Base-by-base conservation (phyloP, 2,329 filamentous ascomycete species). In the Penicillium aurantiogriseum region DNA sequence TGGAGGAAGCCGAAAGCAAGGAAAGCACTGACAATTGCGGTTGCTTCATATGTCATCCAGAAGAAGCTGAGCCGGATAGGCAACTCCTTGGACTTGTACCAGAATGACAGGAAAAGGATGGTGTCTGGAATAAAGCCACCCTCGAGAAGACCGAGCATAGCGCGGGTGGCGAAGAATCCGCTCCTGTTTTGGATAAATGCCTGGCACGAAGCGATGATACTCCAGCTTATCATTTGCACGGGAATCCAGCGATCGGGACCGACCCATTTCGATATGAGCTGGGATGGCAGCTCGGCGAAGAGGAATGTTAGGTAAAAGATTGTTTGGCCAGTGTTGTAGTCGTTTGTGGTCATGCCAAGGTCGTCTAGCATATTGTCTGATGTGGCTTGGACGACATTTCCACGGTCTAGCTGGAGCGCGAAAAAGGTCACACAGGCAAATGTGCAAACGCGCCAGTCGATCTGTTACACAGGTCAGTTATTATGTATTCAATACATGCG, bases 1-100 rank as follows among this genome's bases (percentile, higher is more conserved):
- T 75, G 77, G 5, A 76, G 64, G 57, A 77, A 74, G 1, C 74
- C 74, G 47, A 69, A 84, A 0, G 78, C 79, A 5, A 82, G 71
- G 43, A 82, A 77, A 0, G 81, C 71, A 13, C 80, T 69, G 1
- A 81, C 69, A 21, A 81, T 81, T 2, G 73, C 68, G 0, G 79
- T 81, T 0, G 71, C 70, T 48, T 80, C 63, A 13, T 88, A 84
- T 0, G 87, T 81, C 0, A 85, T 85, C 89, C 88, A 92, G 75
- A 91, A 91, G 66, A 80, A 84, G 63, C 84, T 84, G 19, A 92
- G 75, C 1, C 89, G 82, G 11, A 83, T 81, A 0, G 88, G 87
- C 0, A 92, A 77, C 69, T 92, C 89, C 51, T 80, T 80, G 0
- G 84, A 84, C 45, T 85, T 91, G 75, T 91, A 92, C 73, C 88